Evolutionary conservation across 345 rosid genomes (phyloP).

Genomic region (Passiflora organensis): DNA sequence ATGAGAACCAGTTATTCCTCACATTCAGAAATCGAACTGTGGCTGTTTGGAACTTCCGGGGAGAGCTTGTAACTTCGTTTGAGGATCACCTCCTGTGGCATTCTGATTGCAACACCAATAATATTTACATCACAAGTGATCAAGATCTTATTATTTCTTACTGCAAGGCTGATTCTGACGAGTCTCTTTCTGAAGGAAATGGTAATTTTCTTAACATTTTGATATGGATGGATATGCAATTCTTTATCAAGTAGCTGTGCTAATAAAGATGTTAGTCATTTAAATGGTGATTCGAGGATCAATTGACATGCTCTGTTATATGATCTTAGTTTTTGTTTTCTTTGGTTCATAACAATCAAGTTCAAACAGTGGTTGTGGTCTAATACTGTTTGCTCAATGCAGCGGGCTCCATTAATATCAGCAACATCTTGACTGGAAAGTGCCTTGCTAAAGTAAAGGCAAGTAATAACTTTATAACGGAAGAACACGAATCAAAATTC

Average conservation of each 20-base stretch:
- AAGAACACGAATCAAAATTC: slow-evolving; percentile 28
- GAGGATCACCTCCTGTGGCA: slow-evolving; percentile 72
- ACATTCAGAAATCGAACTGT: slow-evolving; percentile 55
- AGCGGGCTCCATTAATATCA: slow-evolving; percentile 80
- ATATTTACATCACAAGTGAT: slow-evolving; percentile 67
- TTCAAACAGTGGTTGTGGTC: neutral
- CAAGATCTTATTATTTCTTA: slow-evolving; percentile 69
- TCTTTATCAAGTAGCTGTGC: neutral
- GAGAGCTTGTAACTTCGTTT: slow-evolving; percentile 56
- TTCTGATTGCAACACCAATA: slow-evolving; percentile 70
- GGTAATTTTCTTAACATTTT: slow-evolving; percentile 28
- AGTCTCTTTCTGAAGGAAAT: slow-evolving; percentile 47
- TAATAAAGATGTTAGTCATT: neutral
- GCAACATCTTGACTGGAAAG: slow-evolving; percentile 87
- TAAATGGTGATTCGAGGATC: neutral
- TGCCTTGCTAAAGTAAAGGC: slow-evolving; percentile 78
- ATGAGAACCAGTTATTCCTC: slow-evolving; percentile 52
- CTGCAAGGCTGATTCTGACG: slow-evolving; percentile 66
- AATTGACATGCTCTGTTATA: neutral
- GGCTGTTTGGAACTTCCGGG: slow-evolving; percentile 74
- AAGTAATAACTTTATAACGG: slow-evolving; percentile 38
- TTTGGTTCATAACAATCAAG: neutral
- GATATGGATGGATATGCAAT: neutral
- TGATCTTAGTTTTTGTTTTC: neutral
- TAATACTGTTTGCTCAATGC: slow-evolving; percentile 12